Percentiles rank a stretch among this genome's conserved stretches.
These are phyloP conservation scores for Boletus rufocinnamomeus DNA, from an alignment of 768 basidiomycete species.

Conservation along the genomic window DNA sequence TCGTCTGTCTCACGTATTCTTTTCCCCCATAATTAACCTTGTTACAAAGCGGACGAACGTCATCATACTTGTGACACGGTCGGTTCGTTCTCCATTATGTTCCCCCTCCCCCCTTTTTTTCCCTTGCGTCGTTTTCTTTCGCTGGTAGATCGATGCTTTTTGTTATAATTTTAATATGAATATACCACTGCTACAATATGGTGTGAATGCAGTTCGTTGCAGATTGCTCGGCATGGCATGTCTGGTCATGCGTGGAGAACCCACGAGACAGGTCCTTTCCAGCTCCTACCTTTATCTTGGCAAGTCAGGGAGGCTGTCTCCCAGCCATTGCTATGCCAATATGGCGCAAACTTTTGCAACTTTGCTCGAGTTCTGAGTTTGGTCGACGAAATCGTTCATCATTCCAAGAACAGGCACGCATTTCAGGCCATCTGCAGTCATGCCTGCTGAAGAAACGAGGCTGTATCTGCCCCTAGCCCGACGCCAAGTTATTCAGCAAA, in stretches of 20 bases:
- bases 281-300: background rate
- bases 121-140: background rate
- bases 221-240: no score
- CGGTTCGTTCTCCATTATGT: conserved; percentile 27
- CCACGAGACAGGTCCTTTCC: background rate
- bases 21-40: conserved; percentile 19
- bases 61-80: conserved; percentile 34
- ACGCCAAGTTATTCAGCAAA: no score
- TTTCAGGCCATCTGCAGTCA: no score
- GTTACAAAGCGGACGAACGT: conserved; percentile 24
- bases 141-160: conserved; percentile 9
- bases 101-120: background rate
- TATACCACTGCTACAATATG: conserved; percentile 14
- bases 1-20: conserved; percentile 23
- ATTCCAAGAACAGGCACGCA: no score
- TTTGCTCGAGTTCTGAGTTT: no score
- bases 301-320: background rate
- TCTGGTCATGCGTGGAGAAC: background rate
- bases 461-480: no score
- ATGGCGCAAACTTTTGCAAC: no score
- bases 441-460: no score
- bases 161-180: conserved; percentile 19
- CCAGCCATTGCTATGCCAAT: no score
- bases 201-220: background rate
- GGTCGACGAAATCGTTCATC: no score